Evolutionary conservation across 1,284 basidiomycete genomes (phyloP).

Genomic region (Takashimella koratensis): DNA sequence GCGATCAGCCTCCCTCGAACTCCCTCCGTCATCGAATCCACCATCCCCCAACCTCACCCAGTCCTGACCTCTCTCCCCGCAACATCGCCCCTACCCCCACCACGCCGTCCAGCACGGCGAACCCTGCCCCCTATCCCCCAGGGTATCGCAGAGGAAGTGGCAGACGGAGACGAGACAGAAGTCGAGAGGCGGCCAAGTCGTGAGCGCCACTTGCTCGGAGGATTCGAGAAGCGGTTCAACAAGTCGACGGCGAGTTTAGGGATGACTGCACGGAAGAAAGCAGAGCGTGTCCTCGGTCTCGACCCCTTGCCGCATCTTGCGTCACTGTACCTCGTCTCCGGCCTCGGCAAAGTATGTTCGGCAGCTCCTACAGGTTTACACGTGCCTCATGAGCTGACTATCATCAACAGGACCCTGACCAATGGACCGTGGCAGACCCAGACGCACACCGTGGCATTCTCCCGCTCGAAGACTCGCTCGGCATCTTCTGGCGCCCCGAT

Average conservation of each 20-base stretch:
- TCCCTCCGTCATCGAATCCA: not conserved
- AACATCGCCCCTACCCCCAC: not conserved
- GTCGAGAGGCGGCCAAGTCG: not conserved
- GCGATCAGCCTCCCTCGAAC: not conserved
- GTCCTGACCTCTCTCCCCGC: not conserved
- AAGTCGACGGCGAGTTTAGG: slow-evolving; percentile 15
- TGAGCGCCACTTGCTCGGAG: slow-evolving; percentile 1
- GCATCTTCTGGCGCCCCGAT: slow-evolving; percentile 90
- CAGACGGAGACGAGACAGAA: not conserved
- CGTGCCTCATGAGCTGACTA: too few relatives aligned
- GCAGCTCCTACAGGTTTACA: too few relatives aligned
- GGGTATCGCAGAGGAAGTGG: not conserved
- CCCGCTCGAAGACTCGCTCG: slow-evolving; percentile 81
- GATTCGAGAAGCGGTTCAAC: slow-evolving; percentile 16
- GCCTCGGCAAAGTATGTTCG: slow-evolving; percentile 50
- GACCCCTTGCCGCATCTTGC: slow-evolving; percentile 45
- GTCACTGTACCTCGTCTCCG: slow-evolving; percentile 53
- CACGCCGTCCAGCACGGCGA: not conserved
- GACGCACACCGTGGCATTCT: slow-evolving; percentile 79
- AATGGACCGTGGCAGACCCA: slow-evolving; percentile 88
- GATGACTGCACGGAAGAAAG: slow-evolving; percentile 23
- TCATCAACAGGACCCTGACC: slow-evolving; percentile 25
- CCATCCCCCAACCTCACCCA: not conserved
- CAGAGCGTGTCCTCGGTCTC: slow-evolving; percentile 34
- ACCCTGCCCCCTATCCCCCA: not conserved